A percentile compares a stretch with the other conserved stretches of the same genome.
Evolutionary conservation across 768 basidiomycete species (phyloP).

Genomic region (Boletus reticulatus): DNA sequence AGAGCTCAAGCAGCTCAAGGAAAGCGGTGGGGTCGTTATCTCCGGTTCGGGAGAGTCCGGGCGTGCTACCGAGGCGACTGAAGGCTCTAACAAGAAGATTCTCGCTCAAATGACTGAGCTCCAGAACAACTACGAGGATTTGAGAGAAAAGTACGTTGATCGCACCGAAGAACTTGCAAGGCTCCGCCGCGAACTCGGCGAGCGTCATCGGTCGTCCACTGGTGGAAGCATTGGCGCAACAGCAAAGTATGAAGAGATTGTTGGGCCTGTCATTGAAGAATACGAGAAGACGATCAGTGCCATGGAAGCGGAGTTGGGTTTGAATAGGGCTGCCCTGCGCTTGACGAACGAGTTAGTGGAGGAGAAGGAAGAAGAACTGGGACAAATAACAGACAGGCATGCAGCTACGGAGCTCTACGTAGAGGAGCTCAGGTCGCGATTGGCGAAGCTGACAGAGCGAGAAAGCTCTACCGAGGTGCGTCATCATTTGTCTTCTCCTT

Average conservation of each 20-base stretch:
- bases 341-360: slow-evolving; percentile 92
- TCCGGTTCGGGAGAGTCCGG: slow-evolving; percentile 30
- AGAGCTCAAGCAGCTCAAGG: slow-evolving; percentile 81
- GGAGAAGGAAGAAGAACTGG: slow-evolving; percentile 84
- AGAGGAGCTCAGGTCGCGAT: slow-evolving; percentile 76
- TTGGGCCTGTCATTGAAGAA: slow-evolving; percentile 97
- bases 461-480: slow-evolving; percentile 90
- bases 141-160: slow-evolving; percentile 82
- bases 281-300: slow-evolving; percentile 97
- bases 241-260: slow-evolving; percentile 85
- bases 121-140: slow-evolving; percentile 81
- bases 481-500: background rate
- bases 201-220: slow-evolving; percentile 57
- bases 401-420: slow-evolving; percentile 81
- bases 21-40: slow-evolving; percentile 43
- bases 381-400: slow-evolving; percentile 64
- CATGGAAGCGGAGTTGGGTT: slow-evolving; percentile 88
- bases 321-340: slow-evolving; percentile 82
- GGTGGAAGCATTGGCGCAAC: slow-evolving; percentile 67
- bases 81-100: slow-evolving; percentile 72
- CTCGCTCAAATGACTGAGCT: slow-evolving; percentile 80
- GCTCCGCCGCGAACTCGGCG: slow-evolving; percentile 74
- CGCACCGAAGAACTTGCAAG: slow-evolving; percentile 87
- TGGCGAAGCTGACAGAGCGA: slow-evolving; percentile 81
- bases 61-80: slow-evolving; percentile 36